Evolutionary conservation across 106 monocot species (phyloP).

Genomic region (Cymbidium sinense): DNA sequence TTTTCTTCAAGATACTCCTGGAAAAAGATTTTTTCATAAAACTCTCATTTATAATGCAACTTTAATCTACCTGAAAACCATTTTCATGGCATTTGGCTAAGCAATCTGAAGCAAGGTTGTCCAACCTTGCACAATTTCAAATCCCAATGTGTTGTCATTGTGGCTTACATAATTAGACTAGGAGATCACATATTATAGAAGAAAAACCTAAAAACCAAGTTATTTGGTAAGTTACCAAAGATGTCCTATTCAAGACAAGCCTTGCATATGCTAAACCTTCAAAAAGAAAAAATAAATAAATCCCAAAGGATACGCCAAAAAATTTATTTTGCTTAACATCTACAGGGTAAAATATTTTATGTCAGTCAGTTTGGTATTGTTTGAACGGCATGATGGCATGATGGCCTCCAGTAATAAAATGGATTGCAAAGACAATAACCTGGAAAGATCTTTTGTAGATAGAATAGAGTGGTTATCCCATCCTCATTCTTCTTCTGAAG

Average conservation of each 20-base stretch:
- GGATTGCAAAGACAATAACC: constrained; percentile 25
- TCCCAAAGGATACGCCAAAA: background rate
- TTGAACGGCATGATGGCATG: background rate
- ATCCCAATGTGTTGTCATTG: background rate
- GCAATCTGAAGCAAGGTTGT: background rate
- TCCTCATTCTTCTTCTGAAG: constrained; percentile 85
- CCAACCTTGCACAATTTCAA: background rate
- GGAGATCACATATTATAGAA: background rate
- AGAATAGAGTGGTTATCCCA: constrained; percentile 82
- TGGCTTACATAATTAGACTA: background rate
- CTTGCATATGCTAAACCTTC: background rate
- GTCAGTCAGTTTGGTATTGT: background rate
- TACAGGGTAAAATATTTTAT: background rate
- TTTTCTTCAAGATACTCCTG: too few species aligned
- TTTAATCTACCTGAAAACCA: too few species aligned
- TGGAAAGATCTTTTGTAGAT: constrained; percentile 91
- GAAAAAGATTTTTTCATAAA: too few species aligned
- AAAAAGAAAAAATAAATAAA: background rate
- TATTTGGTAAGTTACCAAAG: background rate
- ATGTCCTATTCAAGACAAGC: background rate
- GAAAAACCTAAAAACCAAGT: background rate
- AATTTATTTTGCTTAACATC: background rate
- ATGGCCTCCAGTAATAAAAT: background rate
- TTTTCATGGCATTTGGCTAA: background rate
- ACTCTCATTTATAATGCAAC: too few species aligned